phyloP scores from a whole-genome alignment of 176 grass and related monocot genomes.

The Raddia guianensis region DNA sequence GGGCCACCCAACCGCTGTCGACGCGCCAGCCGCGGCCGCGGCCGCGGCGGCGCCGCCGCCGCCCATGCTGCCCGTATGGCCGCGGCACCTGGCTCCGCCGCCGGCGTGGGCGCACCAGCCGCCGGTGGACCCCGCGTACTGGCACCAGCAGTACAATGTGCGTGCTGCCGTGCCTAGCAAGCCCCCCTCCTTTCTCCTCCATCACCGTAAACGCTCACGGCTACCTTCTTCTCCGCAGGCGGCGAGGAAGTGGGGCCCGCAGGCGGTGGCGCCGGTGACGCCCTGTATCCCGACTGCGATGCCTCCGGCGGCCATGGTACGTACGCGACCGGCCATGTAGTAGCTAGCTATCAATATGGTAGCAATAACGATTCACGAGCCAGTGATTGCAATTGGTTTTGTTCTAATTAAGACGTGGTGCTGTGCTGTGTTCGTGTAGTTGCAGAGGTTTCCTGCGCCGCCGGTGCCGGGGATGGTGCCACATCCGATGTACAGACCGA shows the following conservation, averaged over 20 bases:
- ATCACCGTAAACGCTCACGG: background rate
- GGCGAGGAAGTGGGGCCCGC: slow-evolving; percentile 47
- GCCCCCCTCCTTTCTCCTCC: background rate
- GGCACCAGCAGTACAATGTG: slow-evolving; percentile 75
- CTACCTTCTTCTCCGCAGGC: slow-evolving; percentile 39
- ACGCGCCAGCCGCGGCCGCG: background rate
- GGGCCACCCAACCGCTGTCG: slow-evolving; percentile 50
- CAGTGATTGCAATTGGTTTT: background rate
- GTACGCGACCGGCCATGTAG: too few relatives aligned
- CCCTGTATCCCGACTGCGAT: slow-evolving; percentile 42
- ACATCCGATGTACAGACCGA: slow-evolving; percentile 63
- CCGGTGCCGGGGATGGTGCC: slow-evolving; percentile 54
- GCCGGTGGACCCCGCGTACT: slow-evolving; percentile 61
- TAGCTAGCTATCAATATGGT: too few relatives aligned
- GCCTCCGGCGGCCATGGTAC: slow-evolving; percentile 45
- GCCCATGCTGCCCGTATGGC: slow-evolving; percentile 59
- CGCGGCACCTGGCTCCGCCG: slow-evolving; percentile 48
- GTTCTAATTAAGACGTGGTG: background rate
- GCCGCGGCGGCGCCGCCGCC: background rate
- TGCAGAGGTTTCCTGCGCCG: slow-evolving; percentile 63
- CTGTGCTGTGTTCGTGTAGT: background rate
- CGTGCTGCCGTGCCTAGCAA: background rate
- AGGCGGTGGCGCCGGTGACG: slow-evolving; percentile 44
- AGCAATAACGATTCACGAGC: background rate
- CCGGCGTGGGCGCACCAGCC: slow-evolving; percentile 46